Percentiles rank a stretch among this genome's conserved stretches.
Evolutionary conservation across 768 basidiomycete species (phyloP).

Genomic region (Boletus subcaerulescens): DNA sequence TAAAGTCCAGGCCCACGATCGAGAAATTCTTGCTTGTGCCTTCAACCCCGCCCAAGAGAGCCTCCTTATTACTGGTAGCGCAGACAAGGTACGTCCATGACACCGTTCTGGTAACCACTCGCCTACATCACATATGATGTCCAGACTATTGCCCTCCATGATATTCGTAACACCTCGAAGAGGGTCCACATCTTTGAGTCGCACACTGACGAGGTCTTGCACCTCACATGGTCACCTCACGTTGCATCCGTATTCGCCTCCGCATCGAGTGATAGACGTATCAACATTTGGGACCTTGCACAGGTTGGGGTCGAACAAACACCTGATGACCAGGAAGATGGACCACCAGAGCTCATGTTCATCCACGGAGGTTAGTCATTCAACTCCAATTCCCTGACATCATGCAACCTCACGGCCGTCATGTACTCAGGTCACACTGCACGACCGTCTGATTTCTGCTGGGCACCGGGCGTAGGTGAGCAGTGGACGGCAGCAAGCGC

Average conservation of each 20-base stretch:
- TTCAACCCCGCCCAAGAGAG: constrained; percentile 82
- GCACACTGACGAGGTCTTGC: constrained; percentile 93
- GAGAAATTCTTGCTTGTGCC: constrained; percentile 87
- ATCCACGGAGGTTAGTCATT: constrained; percentile 79
- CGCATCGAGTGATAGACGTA: constrained; percentile 87
- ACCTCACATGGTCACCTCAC: constrained; percentile 94
- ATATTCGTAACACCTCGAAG: constrained; percentile 69
- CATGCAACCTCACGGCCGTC: not conserved
- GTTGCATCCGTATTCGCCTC: constrained; percentile 91
- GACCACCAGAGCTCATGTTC: constrained; percentile 94
- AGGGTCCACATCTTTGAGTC: constrained; percentile 89
- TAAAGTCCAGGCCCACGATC: constrained; percentile 81
- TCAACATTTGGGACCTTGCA: constrained; percentile 93
- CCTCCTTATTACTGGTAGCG: constrained; percentile 86
- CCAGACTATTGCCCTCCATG: constrained; percentile 87
- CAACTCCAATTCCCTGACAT: not conserved
- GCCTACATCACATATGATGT: not conserved
- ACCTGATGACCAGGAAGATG: constrained; percentile 97
- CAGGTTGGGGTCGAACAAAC: constrained; percentile 94
- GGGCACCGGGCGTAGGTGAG: constrained; percentile 83
- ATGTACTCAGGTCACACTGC: constrained; percentile 70
- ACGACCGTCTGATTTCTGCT: constrained; percentile 90
- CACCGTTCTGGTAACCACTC: not conserved
- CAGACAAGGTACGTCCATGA: constrained; percentile 70
- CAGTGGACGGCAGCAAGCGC: constrained; percentile 83